phyloP scores from a whole-genome alignment of 129 eudicot species.

The Helianthus tuberosus region DNA sequence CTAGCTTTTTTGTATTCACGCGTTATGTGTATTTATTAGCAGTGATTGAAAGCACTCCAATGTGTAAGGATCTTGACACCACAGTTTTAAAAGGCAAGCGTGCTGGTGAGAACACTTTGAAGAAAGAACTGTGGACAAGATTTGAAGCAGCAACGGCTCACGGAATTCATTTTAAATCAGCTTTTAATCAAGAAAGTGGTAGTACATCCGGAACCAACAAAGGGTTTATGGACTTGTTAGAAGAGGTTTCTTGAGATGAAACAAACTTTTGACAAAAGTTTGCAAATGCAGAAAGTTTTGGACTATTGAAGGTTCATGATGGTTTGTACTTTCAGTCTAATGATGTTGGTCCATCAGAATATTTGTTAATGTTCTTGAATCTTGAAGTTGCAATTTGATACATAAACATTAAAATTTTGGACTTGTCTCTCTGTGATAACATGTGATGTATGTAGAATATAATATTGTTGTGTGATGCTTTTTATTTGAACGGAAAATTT shows the following conservation, averaged over 20 bases:
- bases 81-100: conserved; percentile 51
- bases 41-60: conserved; percentile 64
- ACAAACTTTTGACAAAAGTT: conserved; percentile 11
- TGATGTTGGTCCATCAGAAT: background rate
- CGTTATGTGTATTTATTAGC: conserved; percentile 19
- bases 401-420: background rate
- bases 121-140: conserved; percentile 89
- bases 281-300: conserved; percentile 16
- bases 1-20: conserved; percentile 2
- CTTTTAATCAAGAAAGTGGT: conserved; percentile 27
- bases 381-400: conserved; percentile 9
- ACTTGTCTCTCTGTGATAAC: too few species aligned
- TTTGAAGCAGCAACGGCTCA: conserved; percentile 78
- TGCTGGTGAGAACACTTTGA: conserved; percentile 94
- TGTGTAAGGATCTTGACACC: conserved; percentile 59
- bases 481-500: too few species aligned
- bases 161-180: conserved; percentile 31
- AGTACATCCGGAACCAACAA: conserved; percentile 28
- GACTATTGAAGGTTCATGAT: conserved; percentile 21
- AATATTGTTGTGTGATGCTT: too few species aligned
- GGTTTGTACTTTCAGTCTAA: conserved; percentile 15
- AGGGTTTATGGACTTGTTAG: conserved; percentile 74
- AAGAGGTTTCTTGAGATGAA: conserved; percentile 65
- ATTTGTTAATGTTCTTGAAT: background rate
- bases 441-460: too few species aligned